Evolutionary conservation across 164 flowering plant genomes (phyloP), one percentile per base, ranked within the genome.

Genomic region (Annona squamosa): DNA sequence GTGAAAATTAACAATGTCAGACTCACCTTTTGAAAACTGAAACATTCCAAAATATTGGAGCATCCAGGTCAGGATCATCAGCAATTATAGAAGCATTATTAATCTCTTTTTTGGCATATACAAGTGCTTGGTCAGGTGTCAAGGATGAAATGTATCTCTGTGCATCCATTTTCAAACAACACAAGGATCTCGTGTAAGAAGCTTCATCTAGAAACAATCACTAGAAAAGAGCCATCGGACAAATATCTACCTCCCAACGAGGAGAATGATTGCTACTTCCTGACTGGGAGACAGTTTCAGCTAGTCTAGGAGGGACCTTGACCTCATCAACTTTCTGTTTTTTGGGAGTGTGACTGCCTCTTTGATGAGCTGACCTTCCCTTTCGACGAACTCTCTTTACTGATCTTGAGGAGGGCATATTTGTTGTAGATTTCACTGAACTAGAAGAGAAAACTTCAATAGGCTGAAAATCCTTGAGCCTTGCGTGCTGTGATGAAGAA

Each of bases 11-110:
- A 9, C 45, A 62, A 48, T 72, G 5, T 68, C n/a, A 72, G 37
- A 71, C 69, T 46, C 83, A 91, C 98, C 98, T 90, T 77, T 79
- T 83, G 75, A 93, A 93, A 46, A 79, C 69, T 69, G 97, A 87
- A 66, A 89, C 63, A 81, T 93, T 93, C 64, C 78, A 80, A 78
- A 91, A 91, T 61, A 91, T 47, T 65, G 96, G 89, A 9, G 88
- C 85, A 78, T 86, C 81, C 17, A 93, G 79, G 44, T 89, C 87
- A 47, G 90, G 83, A 81, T 91, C 95, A 69, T 88, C 83, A 6
- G 69, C 74, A 47, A 84, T 77, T 10, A 72, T n/a, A 59, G 92
- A 80, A 62, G 87, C 87, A 77, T 78, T 76, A 61, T 81, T 77
- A 46, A 92, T 86, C 81, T 94, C 92, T 65, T 77, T 80, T 73